Evolutionary conservation across 306 rosid species (phyloP).

Genomic region (Prunus persica): DNA sequence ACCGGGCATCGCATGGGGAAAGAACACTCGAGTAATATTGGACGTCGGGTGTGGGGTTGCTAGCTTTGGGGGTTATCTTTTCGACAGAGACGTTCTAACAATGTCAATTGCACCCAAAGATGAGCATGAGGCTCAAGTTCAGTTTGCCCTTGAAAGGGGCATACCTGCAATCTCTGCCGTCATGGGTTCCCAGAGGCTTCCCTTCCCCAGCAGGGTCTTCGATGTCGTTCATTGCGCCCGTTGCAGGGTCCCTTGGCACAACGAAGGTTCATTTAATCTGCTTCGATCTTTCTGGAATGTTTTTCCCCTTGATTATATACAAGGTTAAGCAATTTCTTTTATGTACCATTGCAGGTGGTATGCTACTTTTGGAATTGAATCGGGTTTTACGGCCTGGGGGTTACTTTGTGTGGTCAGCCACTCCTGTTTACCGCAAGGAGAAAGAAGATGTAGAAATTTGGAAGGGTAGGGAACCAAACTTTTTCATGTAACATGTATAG

Average conservation of each 20-base stretch:
- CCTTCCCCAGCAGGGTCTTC: slow-evolving; percentile 73
- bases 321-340: neutral
- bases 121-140: slow-evolving; percentile 96
- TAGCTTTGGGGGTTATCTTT: slow-evolving; percentile 85
- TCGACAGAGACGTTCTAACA: slow-evolving; percentile 75
- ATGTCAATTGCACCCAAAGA: slow-evolving; percentile 97
- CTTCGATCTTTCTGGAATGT: neutral
- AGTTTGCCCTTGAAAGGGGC: slow-evolving; percentile 91
- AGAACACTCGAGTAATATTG: slow-evolving; percentile 62
- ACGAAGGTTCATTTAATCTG: slow-evolving; percentile 43
- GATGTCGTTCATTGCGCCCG: slow-evolving; percentile 83
- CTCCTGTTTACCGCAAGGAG: slow-evolving; percentile 84
- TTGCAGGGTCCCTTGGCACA: slow-evolving; percentile 94
- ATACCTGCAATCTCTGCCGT: slow-evolving; percentile 93
- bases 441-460: slow-evolving; percentile 81
- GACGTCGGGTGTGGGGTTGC: slow-evolving; percentile 98
- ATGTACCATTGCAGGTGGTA: slow-evolving; percentile 46
- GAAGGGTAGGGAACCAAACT: slow-evolving; percentile 42
- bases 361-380: slow-evolving; percentile 81
- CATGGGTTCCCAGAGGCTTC: slow-evolving; percentile 91
- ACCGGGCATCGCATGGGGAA: slow-evolving; percentile 69
- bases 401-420: slow-evolving; percentile 82
- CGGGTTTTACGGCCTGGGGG: slow-evolving; percentile 83
- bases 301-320: neutral
- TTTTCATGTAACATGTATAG: neutral